phyloP scores from a whole-genome alignment of 495 filamentous ascomycete species.

The Barbatosphaeria neglecta region DNA sequence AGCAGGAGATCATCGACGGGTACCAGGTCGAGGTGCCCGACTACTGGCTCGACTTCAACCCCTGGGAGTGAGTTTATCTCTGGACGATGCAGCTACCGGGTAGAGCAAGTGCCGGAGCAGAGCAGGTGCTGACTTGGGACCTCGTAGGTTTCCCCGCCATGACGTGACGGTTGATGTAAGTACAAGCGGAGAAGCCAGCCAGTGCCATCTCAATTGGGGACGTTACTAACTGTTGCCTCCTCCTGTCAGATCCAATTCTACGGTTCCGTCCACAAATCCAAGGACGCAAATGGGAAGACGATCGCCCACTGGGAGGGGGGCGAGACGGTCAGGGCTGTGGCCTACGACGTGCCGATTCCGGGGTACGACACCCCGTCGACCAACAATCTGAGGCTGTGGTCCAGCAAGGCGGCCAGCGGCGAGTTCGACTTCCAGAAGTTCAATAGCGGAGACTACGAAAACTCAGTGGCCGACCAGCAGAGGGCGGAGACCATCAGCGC shows the following conservation, averaged over 20 bases:
- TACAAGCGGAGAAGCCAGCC: too few species aligned
- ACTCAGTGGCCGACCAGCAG: constrained; percentile 91
- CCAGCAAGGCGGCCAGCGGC: constrained; percentile 88
- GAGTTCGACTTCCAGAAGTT: constrained; percentile 99
- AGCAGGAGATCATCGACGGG: constrained; percentile 95
- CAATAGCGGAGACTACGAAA: constrained; percentile 96
- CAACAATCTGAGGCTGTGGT: constrained; percentile 95
- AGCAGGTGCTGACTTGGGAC: not conserved
- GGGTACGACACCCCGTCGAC: constrained; percentile 82
- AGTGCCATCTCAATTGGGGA: too few species aligned
- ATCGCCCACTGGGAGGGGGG: constrained; percentile 74
- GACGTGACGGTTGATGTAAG: constrained; percentile 78
- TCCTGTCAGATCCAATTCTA: constrained; percentile 71
- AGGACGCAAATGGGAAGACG: constrained; percentile 65
- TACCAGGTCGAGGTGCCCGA: constrained; percentile 97
- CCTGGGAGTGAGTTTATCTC: constrained; percentile 90
- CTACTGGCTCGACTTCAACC: constrained; percentile 99
- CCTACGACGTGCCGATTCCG: constrained; percentile 91
- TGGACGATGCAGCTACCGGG: too few species aligned
- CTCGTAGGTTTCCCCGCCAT: constrained; percentile 60
- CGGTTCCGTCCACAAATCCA: constrained; percentile 59
- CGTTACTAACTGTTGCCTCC: constrained; percentile 5
- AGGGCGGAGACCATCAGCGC: constrained; percentile 95
- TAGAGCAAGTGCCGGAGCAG: too few species aligned
- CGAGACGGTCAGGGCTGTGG: constrained; percentile 84